phyloP scores from a whole-genome alignment of 2,329 filamentous ascomycete genomes.

The Scorias spongiosa region DNA sequence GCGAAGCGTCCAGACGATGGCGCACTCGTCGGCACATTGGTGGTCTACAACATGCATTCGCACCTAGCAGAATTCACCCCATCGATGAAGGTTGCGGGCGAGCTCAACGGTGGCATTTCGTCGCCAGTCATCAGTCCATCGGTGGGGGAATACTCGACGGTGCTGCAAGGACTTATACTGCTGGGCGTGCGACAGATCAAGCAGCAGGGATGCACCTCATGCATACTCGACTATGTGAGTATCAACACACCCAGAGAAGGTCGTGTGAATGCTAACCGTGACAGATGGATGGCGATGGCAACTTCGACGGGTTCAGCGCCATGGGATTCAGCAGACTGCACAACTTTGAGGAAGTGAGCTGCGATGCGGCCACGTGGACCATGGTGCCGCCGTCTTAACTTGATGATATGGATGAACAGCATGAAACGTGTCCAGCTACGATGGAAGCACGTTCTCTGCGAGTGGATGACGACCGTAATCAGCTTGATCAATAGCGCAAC shows the following conservation, averaged over 20 bases:
- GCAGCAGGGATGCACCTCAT: conserved; percentile 55
- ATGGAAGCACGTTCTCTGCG: too few species aligned
- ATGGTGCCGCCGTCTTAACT: conserved; percentile 14
- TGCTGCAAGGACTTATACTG: conserved; percentile 66
- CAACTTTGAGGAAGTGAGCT: conserved; percentile 68
- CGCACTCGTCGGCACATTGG: conserved; percentile 59
- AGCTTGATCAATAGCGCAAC: too few species aligned
- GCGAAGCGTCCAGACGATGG: conserved; percentile 57
- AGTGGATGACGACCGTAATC: too few species aligned
- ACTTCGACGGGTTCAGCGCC: conserved; percentile 54
- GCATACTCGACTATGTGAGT: conserved; percentile 67
- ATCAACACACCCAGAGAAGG: not conserved
- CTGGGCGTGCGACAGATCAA: conserved; percentile 75
- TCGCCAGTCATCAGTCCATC: conserved; percentile 61
- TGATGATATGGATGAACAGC: too few species aligned
- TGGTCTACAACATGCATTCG: conserved; percentile 60
- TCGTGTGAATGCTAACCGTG: conserved; percentile 13
- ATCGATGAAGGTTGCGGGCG: conserved; percentile 43
- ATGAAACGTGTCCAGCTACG: too few species aligned
- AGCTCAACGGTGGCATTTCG: conserved; percentile 58
- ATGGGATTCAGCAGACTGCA: conserved; percentile 73
- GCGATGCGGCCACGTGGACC: conserved; percentile 47
- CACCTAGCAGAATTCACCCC: conserved; percentile 56
- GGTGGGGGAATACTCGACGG: conserved; percentile 50
- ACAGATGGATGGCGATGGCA: conserved; percentile 56